A percentile compares a stretch with the other conserved stretches of the same genome.
Conservation (phyloP, 345 rosid genomes). For the Salix viminalis region DNA sequence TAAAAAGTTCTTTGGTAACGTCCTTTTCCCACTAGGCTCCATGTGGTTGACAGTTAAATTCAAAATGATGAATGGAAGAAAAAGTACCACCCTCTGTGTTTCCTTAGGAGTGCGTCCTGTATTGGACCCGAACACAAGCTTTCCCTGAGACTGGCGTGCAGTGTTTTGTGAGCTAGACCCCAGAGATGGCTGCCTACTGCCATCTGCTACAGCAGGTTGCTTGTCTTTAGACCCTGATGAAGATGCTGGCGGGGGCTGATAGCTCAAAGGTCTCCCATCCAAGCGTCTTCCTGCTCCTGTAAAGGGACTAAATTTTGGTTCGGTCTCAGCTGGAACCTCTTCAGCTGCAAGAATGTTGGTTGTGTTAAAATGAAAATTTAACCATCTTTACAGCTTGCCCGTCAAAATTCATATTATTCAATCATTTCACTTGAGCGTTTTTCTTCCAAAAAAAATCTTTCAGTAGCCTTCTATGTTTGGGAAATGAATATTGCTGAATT, state of each 20-base stretch:
- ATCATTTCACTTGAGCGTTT: neutral
- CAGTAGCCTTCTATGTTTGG: neutral
- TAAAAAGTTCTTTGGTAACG: neutral
- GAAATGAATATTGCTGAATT: neutral
- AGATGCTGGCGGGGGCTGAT: constrained; percentile 47
- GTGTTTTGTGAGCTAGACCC: constrained; percentile 48
- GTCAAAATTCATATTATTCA: neutral
- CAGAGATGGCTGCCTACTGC: constrained; percentile 40
- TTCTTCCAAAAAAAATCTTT: neutral
- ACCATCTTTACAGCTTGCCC: neutral
- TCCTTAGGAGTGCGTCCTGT: constrained; percentile 50
- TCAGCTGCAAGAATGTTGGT: constrained; percentile 44
- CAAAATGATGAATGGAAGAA: neutral
- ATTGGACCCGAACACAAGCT: constrained; percentile 83
- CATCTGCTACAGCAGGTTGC: constrained; percentile 46
- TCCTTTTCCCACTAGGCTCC: too few species aligned
- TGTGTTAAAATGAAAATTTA: neutral
- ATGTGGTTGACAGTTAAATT: neutral
- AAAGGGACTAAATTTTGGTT: constrained; percentile 81
- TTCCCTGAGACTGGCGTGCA: constrained; percentile 70
- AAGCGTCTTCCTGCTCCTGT: constrained; percentile 77
- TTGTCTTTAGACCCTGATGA: constrained; percentile 40
- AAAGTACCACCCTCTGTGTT: constrained; percentile 37
- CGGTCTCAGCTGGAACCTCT: constrained; percentile 48
- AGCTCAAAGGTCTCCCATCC: constrained; percentile 74